These are phyloP conservation scores for Blastomyces emzantsi DNA, from an alignment of 2,329 filamentous ascomycete species.

Conservation along the genomic window DNA sequence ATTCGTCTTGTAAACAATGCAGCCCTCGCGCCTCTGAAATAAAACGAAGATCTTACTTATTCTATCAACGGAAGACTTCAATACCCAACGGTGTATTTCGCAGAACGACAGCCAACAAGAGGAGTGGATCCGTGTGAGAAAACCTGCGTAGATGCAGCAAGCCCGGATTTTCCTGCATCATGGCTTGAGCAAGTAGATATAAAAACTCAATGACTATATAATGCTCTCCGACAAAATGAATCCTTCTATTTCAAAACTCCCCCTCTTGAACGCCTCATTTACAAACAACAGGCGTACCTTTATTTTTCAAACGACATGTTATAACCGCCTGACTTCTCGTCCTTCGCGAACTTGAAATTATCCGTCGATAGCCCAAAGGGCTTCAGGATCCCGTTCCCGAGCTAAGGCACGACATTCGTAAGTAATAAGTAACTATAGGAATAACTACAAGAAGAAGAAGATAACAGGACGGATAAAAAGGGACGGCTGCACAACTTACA, in stretches of 20 bases:
- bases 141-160: not conserved
- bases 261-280: not conserved
- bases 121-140: not conserved
- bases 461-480: not conserved
- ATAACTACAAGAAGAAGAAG: not conserved
- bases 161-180: not conserved
- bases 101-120: no score
- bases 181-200: no score
- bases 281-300: not conserved
- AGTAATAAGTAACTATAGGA: constrained; percentile 6
- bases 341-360: constrained; percentile 90
- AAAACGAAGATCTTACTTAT: no score
- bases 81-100: no score
- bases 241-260: not conserved
- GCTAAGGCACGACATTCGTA: constrained; percentile 30
- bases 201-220: not conserved
- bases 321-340: constrained; percentile 82
- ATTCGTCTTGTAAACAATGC: no score
- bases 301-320: constrained; percentile 68
- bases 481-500: constrained; percentile 37
- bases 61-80: no score
- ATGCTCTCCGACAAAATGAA: not conserved
- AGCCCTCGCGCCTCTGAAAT: no score
- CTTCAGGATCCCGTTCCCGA: constrained; percentile 85
- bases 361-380: constrained; percentile 91